Percentiles rank a stretch among this genome's conserved stretches.
Conservation (phyloP, 139 green algal species). For the Pycnococcus provasolii region DNA sequence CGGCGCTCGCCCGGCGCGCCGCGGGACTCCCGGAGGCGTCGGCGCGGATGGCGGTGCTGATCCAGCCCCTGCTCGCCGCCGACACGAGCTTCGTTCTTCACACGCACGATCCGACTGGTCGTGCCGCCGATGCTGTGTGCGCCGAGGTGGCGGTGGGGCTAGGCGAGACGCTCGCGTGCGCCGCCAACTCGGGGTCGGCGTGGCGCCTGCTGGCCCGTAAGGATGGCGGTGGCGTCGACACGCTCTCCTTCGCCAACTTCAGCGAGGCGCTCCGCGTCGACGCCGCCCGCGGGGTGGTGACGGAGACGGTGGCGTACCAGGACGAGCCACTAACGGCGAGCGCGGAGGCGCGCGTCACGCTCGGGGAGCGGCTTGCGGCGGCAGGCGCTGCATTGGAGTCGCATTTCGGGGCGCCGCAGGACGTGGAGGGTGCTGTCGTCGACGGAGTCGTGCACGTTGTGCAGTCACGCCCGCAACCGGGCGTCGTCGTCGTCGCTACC, state of each 20-base stretch:
- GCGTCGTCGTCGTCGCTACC: not conserved
- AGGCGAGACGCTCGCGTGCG: slow-evolving; percentile 82
- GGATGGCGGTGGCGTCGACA: slow-evolving; percentile 40
- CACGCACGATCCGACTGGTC: slow-evolving; percentile 16
- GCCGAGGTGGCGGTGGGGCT: slow-evolving; percentile 74
- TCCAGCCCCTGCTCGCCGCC: slow-evolving; percentile 50
- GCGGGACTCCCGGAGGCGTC: slow-evolving; percentile 47
- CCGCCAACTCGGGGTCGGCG: slow-evolving; percentile 56
- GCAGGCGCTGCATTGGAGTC: slow-evolving; percentile 56
- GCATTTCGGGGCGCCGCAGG: slow-evolving; percentile 61
- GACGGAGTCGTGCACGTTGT: slow-evolving; percentile 64
- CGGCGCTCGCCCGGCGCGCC: slow-evolving; percentile 61
- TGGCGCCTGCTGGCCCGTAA: slow-evolving; percentile 77
- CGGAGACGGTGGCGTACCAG: slow-evolving; percentile 68
- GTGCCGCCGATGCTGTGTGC: slow-evolving; percentile 42
- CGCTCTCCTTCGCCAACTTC: slow-evolving; percentile 86
- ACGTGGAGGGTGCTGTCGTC: slow-evolving; percentile 82
- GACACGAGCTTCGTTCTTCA: slow-evolving; percentile 33
- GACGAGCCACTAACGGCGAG: slow-evolving; percentile 10
- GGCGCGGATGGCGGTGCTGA: slow-evolving; percentile 78
- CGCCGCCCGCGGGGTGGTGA: slow-evolving; percentile 30
- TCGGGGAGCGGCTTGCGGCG: slow-evolving; percentile 40
- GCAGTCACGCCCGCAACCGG: slow-evolving; percentile 81
- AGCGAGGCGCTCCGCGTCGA: slow-evolving; percentile 47
- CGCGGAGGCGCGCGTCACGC: slow-evolving; percentile 19